Evolutionary conservation across 1,284 basidiomycete species (phyloP), one percentile per base, ranked within the genome.

Genomic region (Neonothopanus nambi): DNA sequence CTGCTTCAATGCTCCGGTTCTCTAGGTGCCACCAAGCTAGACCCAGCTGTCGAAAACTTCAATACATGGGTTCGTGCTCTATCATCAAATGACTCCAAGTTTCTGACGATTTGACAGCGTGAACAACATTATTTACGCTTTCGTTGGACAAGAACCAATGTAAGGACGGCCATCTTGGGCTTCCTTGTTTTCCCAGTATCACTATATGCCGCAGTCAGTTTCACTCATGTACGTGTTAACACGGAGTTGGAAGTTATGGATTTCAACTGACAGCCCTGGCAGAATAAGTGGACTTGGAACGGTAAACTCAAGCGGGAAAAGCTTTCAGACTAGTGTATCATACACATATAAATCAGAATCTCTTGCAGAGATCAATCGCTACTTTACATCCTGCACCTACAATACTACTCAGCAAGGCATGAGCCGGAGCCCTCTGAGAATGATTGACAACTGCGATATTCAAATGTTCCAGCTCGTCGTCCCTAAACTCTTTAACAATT

Each of bases 391-490:
- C 95, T 1, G 77, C 79, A 1, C 91, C 94, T 17, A 98, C 80
- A 11, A 95, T 74, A 1, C 91, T 91, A 59, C 90, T 93, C 45
- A 98, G 73, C 43, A 98, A 72, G 3, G 93, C 92, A 70, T 98
- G 95, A 15, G 89, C 94, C 0, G 95, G 94, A 23, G 95, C 95
- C 56, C 89, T 84, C 68, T 98, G 95, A 15, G 92, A 87, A 64
- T 93, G 82, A 64, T 98, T 83, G 59, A 91, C 87, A 8, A 98
- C 90, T 1, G 95, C 95, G 13, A 88, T 93, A 64, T 98, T 91
- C 57, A 98, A 76, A 68, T 98, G 95, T 64, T 92, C 94, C 20
- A 98, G 79, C 67, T 98, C 95, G 65, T 98, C 95, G 69, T 98
- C 95, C 56, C 95, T 77, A 69, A 98, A 93, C 68, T 98, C 95